Percentiles rank a stretch among this genome's conserved stretches.
phyloP scores from a whole-genome alignment of 345 rosid species.

The Murraya koenigii region DNA sequence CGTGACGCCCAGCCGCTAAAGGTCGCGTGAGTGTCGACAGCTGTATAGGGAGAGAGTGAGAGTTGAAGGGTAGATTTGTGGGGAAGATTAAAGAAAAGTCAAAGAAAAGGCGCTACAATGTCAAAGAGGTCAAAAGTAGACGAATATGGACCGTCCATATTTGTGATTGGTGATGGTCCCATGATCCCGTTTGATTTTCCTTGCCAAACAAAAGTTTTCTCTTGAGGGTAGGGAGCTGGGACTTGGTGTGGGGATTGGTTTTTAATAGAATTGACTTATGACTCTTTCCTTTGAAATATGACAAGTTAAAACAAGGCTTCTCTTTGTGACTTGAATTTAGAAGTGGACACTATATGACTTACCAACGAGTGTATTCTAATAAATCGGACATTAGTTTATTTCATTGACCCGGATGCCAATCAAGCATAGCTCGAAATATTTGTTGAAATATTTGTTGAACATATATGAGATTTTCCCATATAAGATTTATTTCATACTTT shows the following conservation, averaged over 20 bases:
- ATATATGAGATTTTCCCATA: too few relatives aligned
- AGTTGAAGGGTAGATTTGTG: neutral
- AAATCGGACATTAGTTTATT: too few relatives aligned
- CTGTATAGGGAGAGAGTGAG: neutral
- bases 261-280: too few relatives aligned
- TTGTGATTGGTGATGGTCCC: neutral
- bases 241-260: too few relatives aligned
- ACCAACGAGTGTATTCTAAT: too few relatives aligned
- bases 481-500: too few relatives aligned
- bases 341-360: accelerated
- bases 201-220: neutral
- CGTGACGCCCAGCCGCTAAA: neutral
- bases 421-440: too few relatives aligned
- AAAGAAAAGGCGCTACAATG: neutral
- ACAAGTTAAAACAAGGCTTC: too few relatives aligned
- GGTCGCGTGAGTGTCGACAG: neutral
- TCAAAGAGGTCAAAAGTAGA: neutral
- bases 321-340: too few relatives aligned
- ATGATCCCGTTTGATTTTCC: neutral
- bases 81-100: constrained; percentile 6
- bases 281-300: too few relatives aligned
- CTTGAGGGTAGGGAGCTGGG: neutral
- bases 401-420: too few relatives aligned
- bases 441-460: too few relatives aligned
- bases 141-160: neutral